Conservation (phyloP, 2,329 filamentous ascomycete genomes). For the Fusarium coicis region DNA sequence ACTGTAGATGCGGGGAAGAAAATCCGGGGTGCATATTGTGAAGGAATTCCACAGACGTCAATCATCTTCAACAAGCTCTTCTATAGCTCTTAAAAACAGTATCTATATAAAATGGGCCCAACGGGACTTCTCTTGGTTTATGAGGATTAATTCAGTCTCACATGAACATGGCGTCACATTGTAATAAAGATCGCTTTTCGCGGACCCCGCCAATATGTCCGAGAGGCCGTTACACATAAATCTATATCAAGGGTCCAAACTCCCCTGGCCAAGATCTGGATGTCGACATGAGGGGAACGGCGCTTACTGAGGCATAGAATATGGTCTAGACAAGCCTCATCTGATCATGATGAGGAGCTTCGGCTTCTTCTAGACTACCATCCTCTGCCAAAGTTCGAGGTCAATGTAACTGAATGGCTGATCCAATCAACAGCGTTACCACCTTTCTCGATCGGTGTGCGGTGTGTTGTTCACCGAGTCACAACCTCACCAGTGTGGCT, state of each 20-base stretch:
- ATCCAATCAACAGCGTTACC: background rate
- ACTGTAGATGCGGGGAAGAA: slow-evolving; percentile 38
- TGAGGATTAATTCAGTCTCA: background rate
- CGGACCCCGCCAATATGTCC: background rate
- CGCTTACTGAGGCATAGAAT: background rate
- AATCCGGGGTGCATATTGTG: slow-evolving; percentile 41
- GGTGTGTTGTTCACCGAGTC: background rate
- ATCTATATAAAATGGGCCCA: background rate
- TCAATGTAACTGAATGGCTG: background rate
- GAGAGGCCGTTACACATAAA: background rate
- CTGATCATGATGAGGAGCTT: background rate
- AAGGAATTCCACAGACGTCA: slow-evolving; percentile 5
- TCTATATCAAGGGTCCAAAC: slow-evolving; percentile 8
- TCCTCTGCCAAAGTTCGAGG: background rate
- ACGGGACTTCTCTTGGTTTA: no score
- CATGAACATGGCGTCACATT: background rate
- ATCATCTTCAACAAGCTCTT: background rate
- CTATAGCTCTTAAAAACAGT: background rate
- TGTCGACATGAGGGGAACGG: background rate
- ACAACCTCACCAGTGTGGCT: background rate
- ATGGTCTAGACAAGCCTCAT: slow-evolving; percentile 17
- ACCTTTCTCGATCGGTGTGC: background rate
- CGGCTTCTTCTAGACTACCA: slow-evolving; percentile 26
- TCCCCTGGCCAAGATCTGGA: background rate
- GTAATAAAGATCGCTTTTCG: background rate